Base-by-base conservation (phyloP, 768 basidiomycete genomes). In the Phanerochaete carnosa region DNA sequence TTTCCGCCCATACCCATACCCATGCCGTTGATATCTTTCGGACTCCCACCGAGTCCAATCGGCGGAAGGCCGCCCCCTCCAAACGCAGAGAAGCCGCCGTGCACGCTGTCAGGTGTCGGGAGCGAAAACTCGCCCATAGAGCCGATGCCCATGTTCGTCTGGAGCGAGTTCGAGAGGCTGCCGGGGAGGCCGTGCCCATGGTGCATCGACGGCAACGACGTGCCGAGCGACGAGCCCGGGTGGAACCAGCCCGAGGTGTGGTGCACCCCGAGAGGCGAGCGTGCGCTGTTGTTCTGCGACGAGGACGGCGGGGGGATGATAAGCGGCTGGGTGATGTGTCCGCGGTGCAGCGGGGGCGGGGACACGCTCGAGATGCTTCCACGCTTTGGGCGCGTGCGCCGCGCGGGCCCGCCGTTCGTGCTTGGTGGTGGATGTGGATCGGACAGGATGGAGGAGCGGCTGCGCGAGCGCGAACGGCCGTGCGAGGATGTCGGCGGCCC, bases 321-420 rank as follows among this genome's bases (percentile, higher is more conserved):
- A 69, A 92, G 90, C 11, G 87, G 87, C 64, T 87, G 85, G 0
- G 87, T 86, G 23, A 83, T 76, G 13, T 72, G 70, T 2, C 72
- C 46, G 58, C 66, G 69, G 55, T 71, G 69, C 50, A 71, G 71
- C 51, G 76, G 77, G 43, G 83, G 86, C 54, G 80, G 87, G 60
- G 71, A 80, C 47, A 79, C 84, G 13, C 83, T 80, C 62, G 81
- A 83, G 49, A 90, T 77, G 62, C 83, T 84, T 59, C 83, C 83
- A 58, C 88, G 75, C 61, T 88, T 78, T 22, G 82, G 69, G 53
- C 79, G 69, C 26, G 72, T 66, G 46, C 72, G 68, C 19, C 87
- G 76, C 16, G 82, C 83, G 19, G 83, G 74, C 28, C 69, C 68
- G 53, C 70, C 69, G 65, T 73, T 66, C 25, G 74, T 70, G 61